Conservation (phyloP, 108 stramenopile species). For the Stephanodiscus minutulus region DNA sequence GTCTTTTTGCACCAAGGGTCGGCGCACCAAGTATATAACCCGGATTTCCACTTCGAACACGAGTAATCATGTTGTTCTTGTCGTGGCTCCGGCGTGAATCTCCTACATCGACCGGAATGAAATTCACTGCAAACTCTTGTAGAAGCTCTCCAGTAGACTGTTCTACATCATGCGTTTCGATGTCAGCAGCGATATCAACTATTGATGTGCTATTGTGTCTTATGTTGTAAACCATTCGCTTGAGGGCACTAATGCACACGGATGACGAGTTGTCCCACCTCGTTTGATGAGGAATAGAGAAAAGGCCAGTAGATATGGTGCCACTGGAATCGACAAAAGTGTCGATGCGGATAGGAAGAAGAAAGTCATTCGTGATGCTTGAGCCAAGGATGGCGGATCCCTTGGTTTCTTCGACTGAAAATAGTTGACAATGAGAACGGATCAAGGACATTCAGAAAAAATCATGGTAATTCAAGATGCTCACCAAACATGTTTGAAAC, state of each 20-base stretch:
- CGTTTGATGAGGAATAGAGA: constrained; percentile 6
- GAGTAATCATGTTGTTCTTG: constrained; percentile 41
- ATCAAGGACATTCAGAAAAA: not conserved
- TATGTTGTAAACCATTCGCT: constrained; percentile 35
- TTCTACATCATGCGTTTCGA: constrained; percentile 26
- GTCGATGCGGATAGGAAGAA: constrained; percentile 8
- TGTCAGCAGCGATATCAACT: constrained; percentile 28
- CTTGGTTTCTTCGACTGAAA: constrained; percentile 30
- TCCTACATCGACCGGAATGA: constrained; percentile 18
- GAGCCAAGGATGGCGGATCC: constrained; percentile 21
- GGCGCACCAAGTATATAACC: constrained; percentile 57
- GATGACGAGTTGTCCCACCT: constrained; percentile 26
- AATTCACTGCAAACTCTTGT: constrained; percentile 41
- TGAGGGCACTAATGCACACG: constrained; percentile 40
- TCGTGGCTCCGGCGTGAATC: constrained; percentile 18
- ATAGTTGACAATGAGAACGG: not conserved
- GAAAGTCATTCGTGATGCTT: no score
- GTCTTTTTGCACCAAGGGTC: constrained; percentile 43
- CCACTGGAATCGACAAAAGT: constrained; percentile 13
- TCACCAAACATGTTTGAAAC: constrained; percentile 21
- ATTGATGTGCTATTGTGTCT: constrained; percentile 33
- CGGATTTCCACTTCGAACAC: constrained; percentile 58
- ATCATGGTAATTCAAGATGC: not conserved
- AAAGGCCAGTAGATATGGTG: not conserved
- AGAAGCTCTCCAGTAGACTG: constrained; percentile 12